Evolutionary conservation across 192 early-diverging fungal genomes (phyloP).

Genomic region (Pilaira anomala): DNA sequence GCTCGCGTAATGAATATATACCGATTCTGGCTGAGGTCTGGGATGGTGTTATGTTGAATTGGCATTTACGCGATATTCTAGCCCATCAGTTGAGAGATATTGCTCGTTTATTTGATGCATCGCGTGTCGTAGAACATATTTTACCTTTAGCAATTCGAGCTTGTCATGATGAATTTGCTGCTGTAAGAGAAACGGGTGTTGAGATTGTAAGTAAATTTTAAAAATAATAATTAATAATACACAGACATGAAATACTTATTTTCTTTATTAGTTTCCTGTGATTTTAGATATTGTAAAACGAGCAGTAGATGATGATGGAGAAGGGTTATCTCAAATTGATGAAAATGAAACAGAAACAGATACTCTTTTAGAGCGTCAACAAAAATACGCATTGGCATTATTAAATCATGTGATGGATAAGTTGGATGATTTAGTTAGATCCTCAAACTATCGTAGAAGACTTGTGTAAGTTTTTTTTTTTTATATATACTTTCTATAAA

Average conservation of each 20-base stretch:
- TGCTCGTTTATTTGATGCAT: slow-evolving; percentile 57
- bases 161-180: slow-evolving; percentile 50
- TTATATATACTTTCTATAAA: slow-evolving; percentile 13
- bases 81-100: slow-evolving; percentile 62
- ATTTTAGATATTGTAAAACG: slow-evolving; percentile 40
- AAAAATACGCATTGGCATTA: slow-evolving; percentile 28
- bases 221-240: slow-evolving; percentile 6
- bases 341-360: slow-evolving; percentile 36
- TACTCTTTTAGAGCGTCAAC: slow-evolving; percentile 22
- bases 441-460: slow-evolving; percentile 52
- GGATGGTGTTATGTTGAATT: slow-evolving; percentile 63
- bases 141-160: slow-evolving; percentile 63
- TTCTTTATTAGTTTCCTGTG: slow-evolving; percentile 37
- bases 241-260: neutral
- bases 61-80: slow-evolving; percentile 71
- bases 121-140: slow-evolving; percentile 58
- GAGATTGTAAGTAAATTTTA: slow-evolving; percentile 34
- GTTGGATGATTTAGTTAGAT: slow-evolving; percentile 41
- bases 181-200: slow-evolving; percentile 53
- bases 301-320: slow-evolving; percentile 33
- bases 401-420: slow-evolving; percentile 38
- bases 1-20: slow-evolving; percentile 61
- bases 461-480: slow-evolving; percentile 46
- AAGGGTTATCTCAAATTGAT: slow-evolving; percentile 21
- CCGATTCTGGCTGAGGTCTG: slow-evolving; percentile 65